Percentiles rank a stretch among this genome's conserved stretches.
Conservation (phyloP, 352 stramenopile species). For the Phytopythium ostracodes region DNA sequence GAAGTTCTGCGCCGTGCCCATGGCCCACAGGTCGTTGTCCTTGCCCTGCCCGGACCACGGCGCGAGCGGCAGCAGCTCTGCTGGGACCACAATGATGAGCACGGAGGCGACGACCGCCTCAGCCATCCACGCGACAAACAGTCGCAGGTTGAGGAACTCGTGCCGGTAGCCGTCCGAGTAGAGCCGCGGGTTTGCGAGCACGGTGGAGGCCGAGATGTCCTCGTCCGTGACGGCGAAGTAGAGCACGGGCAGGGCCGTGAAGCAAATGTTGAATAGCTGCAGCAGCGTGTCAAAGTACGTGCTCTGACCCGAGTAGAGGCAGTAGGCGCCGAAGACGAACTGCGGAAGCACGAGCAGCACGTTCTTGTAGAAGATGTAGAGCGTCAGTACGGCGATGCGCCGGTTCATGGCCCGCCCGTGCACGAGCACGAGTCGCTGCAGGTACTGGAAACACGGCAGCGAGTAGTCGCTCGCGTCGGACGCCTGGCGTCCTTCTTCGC, state of each 20-base stretch:
- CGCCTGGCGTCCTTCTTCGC: slow-evolving; percentile 76
- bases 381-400: slow-evolving; percentile 54
- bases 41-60: slow-evolving; percentile 40
- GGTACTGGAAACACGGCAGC: slow-evolving; percentile 82
- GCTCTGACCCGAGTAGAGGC: slow-evolving; percentile 72
- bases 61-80: slow-evolving; percentile 32
- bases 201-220: slow-evolving; percentile 42
- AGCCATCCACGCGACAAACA: slow-evolving; percentile 57
- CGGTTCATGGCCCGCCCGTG: slow-evolving; percentile 81
- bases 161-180: slow-evolving; percentile 53
- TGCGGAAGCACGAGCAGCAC: slow-evolving; percentile 74
- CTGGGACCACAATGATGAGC: slow-evolving; percentile 44
- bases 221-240: slow-evolving; percentile 56
- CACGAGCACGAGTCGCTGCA: slow-evolving; percentile 82
- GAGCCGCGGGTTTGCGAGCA: slow-evolving; percentile 40
- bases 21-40: slow-evolving; percentile 66
- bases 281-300: slow-evolving; percentile 76
- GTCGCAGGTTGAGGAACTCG: slow-evolving; percentile 40
- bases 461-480: slow-evolving; percentile 89
- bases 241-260: slow-evolving; percentile 69
- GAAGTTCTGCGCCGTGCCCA: slow-evolving; percentile 65
- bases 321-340: slow-evolving; percentile 72
- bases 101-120: slow-evolving; percentile 46
- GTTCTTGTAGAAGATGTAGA: slow-evolving; percentile 91
- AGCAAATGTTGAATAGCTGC: slow-evolving; percentile 80